Conservation (phyloP, 768 basidiomycete species). For the Pulveroboletus sp. region DNA sequence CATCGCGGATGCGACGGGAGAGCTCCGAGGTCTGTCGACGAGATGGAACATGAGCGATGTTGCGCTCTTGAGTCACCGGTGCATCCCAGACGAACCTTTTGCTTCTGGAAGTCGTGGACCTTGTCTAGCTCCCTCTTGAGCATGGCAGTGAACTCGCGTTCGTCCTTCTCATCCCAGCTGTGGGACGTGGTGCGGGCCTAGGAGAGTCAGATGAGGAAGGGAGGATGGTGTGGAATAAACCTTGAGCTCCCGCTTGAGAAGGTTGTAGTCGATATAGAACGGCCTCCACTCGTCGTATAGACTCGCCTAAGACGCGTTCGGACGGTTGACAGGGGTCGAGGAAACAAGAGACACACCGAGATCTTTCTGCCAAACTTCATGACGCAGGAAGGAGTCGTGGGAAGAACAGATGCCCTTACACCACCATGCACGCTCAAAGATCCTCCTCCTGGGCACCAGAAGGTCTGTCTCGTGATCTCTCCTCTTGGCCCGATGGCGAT, state of each 20-base stretch:
- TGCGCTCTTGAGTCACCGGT: not conserved
- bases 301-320: conserved; percentile 50
- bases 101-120: conserved; percentile 88
- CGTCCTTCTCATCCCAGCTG: conserved; percentile 74
- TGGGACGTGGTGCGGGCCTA: conserved; percentile 50
- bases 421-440: conserved; percentile 66
- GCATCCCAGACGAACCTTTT: conserved; percentile 54
- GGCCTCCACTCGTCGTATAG: conserved; percentile 89
- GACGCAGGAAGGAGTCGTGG: not conserved
- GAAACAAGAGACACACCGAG: conserved; percentile 39
- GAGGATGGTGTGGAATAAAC: conserved; percentile 29
- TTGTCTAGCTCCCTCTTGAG: conserved; percentile 89
- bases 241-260: conserved; percentile 88
- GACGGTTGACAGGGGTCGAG: not conserved
- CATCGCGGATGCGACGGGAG: conserved; percentile 72
- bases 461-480: conserved; percentile 38
- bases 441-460: conserved; percentile 68
- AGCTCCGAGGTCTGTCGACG: conserved; percentile 69
- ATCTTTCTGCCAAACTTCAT: conserved; percentile 88
- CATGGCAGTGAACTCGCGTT: conserved; percentile 73
- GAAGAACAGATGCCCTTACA: conserved; percentile 9
- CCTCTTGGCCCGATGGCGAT: not conserved
- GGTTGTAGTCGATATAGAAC: conserved; percentile 87
- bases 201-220: not conserved
- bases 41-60: not conserved